Evolutionary conservation across 768 basidiomycete species (phyloP).

Genomic region (Naematelia aurantialba): DNA sequence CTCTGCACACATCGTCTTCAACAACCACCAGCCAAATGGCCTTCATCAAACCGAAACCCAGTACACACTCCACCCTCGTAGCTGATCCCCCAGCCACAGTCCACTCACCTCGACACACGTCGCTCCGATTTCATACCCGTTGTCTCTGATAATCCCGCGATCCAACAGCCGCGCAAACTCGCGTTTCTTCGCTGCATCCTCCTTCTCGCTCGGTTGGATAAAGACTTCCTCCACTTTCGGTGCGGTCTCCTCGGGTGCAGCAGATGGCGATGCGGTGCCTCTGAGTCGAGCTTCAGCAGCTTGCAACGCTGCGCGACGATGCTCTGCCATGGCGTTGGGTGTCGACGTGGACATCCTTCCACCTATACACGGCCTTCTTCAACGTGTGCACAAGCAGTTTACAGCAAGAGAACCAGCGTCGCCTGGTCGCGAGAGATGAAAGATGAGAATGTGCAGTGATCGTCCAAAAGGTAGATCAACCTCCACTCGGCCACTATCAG

Average conservation of each 20-base stretch:
- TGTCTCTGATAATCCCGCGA: constrained; percentile 43
- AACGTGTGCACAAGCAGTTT: no score
- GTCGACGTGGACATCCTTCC: background rate
- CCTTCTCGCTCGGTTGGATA: constrained; percentile 26
- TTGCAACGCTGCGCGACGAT: constrained; percentile 3
- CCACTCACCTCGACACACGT: constrained; percentile 40
- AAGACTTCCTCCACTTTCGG: constrained; percentile 1
- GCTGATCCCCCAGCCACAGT: background rate
- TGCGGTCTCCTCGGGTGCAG: background rate
- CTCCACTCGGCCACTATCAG: no score
- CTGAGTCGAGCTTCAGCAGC: constrained; percentile 8
- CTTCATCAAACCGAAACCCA: no score
- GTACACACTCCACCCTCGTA: background rate
- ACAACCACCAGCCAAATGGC: no score
- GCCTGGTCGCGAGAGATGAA: no score
- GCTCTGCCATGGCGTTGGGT: background rate
- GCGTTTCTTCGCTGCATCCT: constrained; percentile 25
- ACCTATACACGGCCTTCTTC: no score
- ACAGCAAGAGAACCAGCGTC: no score
- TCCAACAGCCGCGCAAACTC: constrained; percentile 38
- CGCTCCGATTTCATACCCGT: constrained; percentile 32
- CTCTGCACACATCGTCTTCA: no score
- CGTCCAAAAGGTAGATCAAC: no score
- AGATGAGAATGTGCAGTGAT: no score
- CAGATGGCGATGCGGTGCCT: background rate